A percentile compares a stretch with the other conserved stretches of the same genome.
Conservation (phyloP, 1,139 yeast genomes). For the Protomyces inouyei region DNA sequence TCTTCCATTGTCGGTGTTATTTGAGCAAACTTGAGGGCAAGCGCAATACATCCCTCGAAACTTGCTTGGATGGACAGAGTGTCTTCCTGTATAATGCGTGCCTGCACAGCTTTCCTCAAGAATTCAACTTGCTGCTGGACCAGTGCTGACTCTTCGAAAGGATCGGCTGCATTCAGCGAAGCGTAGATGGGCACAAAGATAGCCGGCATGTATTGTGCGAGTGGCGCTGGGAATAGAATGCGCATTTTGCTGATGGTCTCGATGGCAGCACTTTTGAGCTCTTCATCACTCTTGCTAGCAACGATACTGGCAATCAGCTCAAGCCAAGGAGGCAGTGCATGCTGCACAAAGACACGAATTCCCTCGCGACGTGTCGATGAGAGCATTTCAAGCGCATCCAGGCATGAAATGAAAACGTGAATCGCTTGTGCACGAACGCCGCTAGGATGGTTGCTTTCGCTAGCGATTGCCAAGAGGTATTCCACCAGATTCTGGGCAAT, state of each 20-base stretch:
- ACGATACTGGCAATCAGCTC: constrained; percentile 21
- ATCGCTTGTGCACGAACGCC: constrained; percentile 22
- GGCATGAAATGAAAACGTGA: constrained; percentile 28
- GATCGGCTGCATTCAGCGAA: constrained; percentile 8
- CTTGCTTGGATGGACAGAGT: constrained; percentile 3
- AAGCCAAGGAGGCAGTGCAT: constrained; percentile 30
- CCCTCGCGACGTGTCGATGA: constrained; percentile 27
- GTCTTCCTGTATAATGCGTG: constrained; percentile 13
- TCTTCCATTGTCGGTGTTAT: constrained; percentile 17
- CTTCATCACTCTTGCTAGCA: neutral
- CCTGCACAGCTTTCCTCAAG: constrained; percentile 15
- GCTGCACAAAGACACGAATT: constrained; percentile 26
- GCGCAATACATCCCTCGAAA: constrained; percentile 11
- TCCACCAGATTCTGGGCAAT: constrained; percentile 26
- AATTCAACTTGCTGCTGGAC: constrained; percentile 15
- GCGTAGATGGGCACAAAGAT: constrained; percentile 17
- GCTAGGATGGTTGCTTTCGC: neutral
- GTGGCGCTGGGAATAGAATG: constrained; percentile 22
- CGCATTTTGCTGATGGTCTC: constrained; percentile 22
- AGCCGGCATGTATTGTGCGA: constrained; percentile 19
- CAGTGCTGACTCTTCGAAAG: constrained; percentile 4
- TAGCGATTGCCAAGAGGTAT: constrained; percentile 9
- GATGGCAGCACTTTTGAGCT: constrained; percentile 8
- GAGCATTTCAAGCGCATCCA: constrained; percentile 30
- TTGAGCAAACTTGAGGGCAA: constrained; percentile 18